Conservation (phyloP, 768 basidiomycete genomes). For the Boletus subparvulus region DNA sequence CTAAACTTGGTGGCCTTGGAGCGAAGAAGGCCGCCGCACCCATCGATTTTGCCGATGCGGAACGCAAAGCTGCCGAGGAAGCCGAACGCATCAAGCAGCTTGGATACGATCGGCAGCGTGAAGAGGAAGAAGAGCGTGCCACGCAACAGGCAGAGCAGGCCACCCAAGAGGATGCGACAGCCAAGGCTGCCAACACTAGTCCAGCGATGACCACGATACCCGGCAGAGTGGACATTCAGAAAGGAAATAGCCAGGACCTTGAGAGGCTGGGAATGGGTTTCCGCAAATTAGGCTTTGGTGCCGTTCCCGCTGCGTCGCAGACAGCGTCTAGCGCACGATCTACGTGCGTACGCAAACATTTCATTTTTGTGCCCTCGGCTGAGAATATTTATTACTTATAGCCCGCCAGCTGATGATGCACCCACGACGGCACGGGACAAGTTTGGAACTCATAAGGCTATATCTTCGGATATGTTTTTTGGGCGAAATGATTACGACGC, state of each 20-base stretch:
- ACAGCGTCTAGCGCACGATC: conserved; percentile 49
- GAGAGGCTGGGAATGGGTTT: conserved; percentile 68
- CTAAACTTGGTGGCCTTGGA: conserved; percentile 75
- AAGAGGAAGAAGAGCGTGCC: conserved; percentile 80
- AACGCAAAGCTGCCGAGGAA: conserved; percentile 86
- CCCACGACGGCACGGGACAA: conserved; percentile 84
- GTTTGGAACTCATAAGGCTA: conserved; percentile 91
- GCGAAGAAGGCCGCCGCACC: conserved; percentile 81
- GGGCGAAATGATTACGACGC: conserved; percentile 88
- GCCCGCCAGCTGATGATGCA: conserved; percentile 48
- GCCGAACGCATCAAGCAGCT: conserved; percentile 89
- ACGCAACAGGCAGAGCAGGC: conserved; percentile 59
- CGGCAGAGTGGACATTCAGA: conserved; percentile 34
- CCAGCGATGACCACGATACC: conserved; percentile 25
- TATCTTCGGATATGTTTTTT: conserved; percentile 98
- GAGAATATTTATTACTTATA: conserved; percentile 11
- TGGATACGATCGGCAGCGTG: conserved; percentile 84
- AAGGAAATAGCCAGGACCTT: conserved; percentile 48
- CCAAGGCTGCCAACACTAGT: conserved; percentile 26
- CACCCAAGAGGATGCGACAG: conserved; percentile 28
- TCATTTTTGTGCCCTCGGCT: not conserved
- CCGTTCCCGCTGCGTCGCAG: conserved; percentile 63
- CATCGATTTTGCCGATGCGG: conserved; percentile 93
- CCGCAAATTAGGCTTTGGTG: conserved; percentile 81
- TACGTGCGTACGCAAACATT: conserved; percentile 28